Base-by-base conservation (phyloP, 345 rosid genomes). In the Rhodamnia rubescens region DNA sequence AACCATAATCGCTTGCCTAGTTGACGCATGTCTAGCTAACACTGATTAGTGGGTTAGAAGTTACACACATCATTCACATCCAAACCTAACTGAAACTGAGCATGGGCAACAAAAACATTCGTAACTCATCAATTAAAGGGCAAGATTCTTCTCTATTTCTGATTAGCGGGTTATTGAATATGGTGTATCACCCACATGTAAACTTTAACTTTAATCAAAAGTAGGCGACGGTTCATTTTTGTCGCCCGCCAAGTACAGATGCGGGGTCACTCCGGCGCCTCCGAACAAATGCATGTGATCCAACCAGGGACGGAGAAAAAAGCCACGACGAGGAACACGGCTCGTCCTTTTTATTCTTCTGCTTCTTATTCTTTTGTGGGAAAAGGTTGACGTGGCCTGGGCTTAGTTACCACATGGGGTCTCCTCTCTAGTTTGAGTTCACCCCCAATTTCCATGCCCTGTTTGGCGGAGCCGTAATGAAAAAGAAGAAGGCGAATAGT, bases 21-120 rank as follows among this genome's bases (percentile, higher is more conserved):
- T 64, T 16, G 75, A 64, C 44, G 1, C 75, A 4, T 16, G 44
- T 8, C 16, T 15, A 16, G 7, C 44, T 42, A 42, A 42, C 3
- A 42, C 44, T 42, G 44, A 32, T 69, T 8, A 3, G 1, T 8
- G 21, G 2, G 24, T 69, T 32, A 69, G 7, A 3, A 69, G 0
- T 69, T 32, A 32, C 0, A 1, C 0, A 16, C 12, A 15, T 64
- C 12, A 1, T 8, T 8, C 32, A 29, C 36, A 29, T 64, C 8
- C 3, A 16, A 64, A 5, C 8, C 22, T 9, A 32, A 55, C 11
- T 21, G 1, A 55, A 55, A 21, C 1, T 0, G n/a, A 8, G 22
- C 8, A 16, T 15, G 44, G 6, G 5, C 0, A 0, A 4, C 4
- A 3, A 42, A 9, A 21, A 7, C 11, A 29, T 61, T 7, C 7